A percentile compares a stretch with the other conserved stretches of the same genome.
phyloP scores from a whole-genome alignment of 768 basidiomycete species.

The Terana coerulea region DNA sequence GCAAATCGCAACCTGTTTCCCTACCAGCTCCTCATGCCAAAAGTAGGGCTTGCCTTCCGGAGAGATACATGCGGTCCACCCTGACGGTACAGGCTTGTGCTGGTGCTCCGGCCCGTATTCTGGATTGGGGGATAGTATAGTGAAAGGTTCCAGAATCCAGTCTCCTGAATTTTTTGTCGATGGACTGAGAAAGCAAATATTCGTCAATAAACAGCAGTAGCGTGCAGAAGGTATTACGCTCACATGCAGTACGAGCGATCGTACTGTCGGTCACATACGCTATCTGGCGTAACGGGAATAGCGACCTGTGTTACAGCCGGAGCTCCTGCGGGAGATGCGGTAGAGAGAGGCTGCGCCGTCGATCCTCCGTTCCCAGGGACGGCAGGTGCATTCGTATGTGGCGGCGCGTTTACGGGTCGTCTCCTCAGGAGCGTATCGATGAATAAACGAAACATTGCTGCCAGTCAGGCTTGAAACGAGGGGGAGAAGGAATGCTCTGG shows the following conservation, averaged over 20 bases:
- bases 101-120: not conserved
- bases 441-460: too few species aligned
- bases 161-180: not conserved
- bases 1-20: not conserved
- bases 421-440: too few species aligned
- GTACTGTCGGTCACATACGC: not conserved
- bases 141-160: not conserved
- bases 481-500: too few species aligned
- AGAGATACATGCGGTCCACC: not conserved
- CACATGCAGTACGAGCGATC: not conserved
- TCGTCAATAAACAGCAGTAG: not conserved
- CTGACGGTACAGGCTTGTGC: not conserved
- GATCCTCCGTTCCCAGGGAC: too few species aligned
- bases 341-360: too few species aligned
- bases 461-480: too few species aligned
- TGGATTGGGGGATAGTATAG: not conserved
- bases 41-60: slow-evolving; percentile 1
- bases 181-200: not conserved
- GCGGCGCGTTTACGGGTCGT: too few species aligned
- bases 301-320: too few species aligned
- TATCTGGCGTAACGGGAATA: not conserved
- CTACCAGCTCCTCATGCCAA: not conserved
- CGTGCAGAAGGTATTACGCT: not conserved
- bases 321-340: too few species aligned
- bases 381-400: too few species aligned